Conservation (phyloP, 768 basidiomycete species). For the Boletus fagicola region DNA sequence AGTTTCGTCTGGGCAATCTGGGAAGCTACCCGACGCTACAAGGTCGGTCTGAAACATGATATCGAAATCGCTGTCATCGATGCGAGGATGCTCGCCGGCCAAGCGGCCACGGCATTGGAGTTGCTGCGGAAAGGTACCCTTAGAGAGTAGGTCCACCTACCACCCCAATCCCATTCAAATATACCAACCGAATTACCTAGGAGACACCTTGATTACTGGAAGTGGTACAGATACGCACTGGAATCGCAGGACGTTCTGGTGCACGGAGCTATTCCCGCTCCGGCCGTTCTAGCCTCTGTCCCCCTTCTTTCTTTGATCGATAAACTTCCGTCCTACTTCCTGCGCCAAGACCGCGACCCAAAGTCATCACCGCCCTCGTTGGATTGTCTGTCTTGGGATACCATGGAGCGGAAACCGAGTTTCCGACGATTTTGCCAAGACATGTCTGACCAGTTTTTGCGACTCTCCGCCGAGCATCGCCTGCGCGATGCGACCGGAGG, state of each 20-base stretch:
- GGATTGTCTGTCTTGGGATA: slow-evolving; percentile 51
- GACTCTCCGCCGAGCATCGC: slow-evolving; percentile 51
- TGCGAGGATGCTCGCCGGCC: slow-evolving; percentile 52
- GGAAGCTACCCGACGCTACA: slow-evolving; percentile 78
- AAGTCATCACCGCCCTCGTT: slow-evolving; percentile 34
- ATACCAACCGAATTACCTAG: slow-evolving; percentile 32
- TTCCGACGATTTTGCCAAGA: slow-evolving; percentile 72
- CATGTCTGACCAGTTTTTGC: slow-evolving; percentile 62
- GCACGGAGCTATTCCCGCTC: slow-evolving; percentile 62
- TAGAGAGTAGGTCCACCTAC: slow-evolving; percentile 48
- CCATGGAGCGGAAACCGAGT: slow-evolving; percentile 54
- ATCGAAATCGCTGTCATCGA: slow-evolving; percentile 80
- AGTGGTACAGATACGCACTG: slow-evolving; percentile 71
- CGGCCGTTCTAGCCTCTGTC: slow-evolving; percentile 66
- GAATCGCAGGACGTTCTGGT: slow-evolving; percentile 78
- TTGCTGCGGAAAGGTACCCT: slow-evolving; percentile 51
- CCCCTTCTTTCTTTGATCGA: slow-evolving; percentile 63
- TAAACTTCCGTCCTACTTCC: slow-evolving; percentile 72
- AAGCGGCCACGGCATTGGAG: slow-evolving; percentile 64
- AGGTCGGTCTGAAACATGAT: slow-evolving; percentile 68
- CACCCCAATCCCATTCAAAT: neutral
- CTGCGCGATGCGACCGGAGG: slow-evolving; percentile 65
- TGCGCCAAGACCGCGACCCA: slow-evolving; percentile 34
- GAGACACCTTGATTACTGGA: slow-evolving; percentile 64
- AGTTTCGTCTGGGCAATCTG: slow-evolving; percentile 81